Evolutionary conservation across 768 basidiomycete species (phyloP).

Genomic region (Pseudohyphozyma bogoriensis): DNA sequence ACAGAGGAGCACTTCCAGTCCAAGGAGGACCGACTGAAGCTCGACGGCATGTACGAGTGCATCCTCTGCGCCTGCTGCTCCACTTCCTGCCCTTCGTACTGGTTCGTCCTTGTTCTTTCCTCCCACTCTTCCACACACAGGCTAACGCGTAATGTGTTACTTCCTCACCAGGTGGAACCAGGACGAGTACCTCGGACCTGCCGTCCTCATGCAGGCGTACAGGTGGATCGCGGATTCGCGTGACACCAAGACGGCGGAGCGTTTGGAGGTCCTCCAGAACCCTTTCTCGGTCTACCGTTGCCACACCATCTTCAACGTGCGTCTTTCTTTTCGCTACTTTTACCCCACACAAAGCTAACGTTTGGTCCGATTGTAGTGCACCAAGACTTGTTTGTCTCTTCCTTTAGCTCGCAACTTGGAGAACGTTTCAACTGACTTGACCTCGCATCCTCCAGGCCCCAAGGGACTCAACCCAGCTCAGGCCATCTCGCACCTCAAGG

Average conservation of each 20-base stretch:
- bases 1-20: constrained; percentile 71
- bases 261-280: constrained; percentile 89
- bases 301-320: constrained; percentile 71
- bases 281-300: constrained; percentile 82
- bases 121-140: background rate
- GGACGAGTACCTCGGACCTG: constrained; percentile 94
- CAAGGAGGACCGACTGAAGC: constrained; percentile 81
- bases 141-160: background rate
- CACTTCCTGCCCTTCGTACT: constrained; percentile 74
- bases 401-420: background rate
- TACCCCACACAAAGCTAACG: no score
- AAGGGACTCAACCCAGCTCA: constrained; percentile 84
- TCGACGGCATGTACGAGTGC: constrained; percentile 86
- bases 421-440: no score
- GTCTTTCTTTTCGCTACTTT: no score
- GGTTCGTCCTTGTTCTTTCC: background rate
- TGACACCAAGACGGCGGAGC: constrained; percentile 63
- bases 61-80: constrained; percentile 88
- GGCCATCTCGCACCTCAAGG: constrained; percentile 73
- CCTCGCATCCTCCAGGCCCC: background rate
- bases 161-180: constrained; percentile 72
- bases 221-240: constrained; percentile 97
- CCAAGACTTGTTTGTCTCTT: constrained; percentile 60
- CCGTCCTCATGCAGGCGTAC: constrained; percentile 59
- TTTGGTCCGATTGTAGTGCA: no score